Percentiles rank a stretch among this genome's conserved stretches.
Conservation (phyloP, 495 filamentous ascomycete species). For the Xeromyces bisporus region DNA sequence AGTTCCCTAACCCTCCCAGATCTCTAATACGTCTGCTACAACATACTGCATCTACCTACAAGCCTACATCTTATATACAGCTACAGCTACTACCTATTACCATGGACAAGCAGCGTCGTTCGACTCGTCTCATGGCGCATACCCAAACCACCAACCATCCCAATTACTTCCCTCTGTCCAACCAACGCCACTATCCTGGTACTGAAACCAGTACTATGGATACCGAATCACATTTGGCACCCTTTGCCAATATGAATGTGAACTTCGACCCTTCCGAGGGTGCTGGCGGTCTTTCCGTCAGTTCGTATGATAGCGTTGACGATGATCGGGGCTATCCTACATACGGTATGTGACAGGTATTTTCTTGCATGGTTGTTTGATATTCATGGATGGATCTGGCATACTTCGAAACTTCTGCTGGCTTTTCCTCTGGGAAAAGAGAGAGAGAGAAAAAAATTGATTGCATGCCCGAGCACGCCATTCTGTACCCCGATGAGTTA, state of each 20-base stretch:
- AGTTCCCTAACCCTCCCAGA: too few relatives aligned
- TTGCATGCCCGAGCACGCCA: conserved; percentile 37
- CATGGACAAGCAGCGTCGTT: conserved; percentile 3
- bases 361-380: conserved; percentile 15
- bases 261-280: conserved; percentile 33
- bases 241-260: conserved; percentile 23
- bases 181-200: conserved; percentile 28
- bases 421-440: too few relatives aligned
- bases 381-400: too few relatives aligned
- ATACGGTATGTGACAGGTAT: conserved; percentile 26
- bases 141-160: conserved; percentile 8
- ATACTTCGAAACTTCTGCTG: too few relatives aligned
- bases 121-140: conserved; percentile 3
- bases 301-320: conserved; percentile 33
- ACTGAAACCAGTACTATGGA: conserved; percentile 20
- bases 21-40: too few relatives aligned
- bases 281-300: conserved; percentile 31
- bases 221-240: conserved; percentile 1
- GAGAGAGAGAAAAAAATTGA: too few relatives aligned
- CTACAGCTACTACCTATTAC: too few relatives aligned
- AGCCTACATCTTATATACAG: too few relatives aligned
- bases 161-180: conserved; percentile 19
- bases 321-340: conserved; percentile 28
- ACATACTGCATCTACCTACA: too few relatives aligned
- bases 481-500: conserved; percentile 20